Base-by-base conservation (phyloP, 2,329 filamentous ascomycete species). In the Venturia effusa region DNA sequence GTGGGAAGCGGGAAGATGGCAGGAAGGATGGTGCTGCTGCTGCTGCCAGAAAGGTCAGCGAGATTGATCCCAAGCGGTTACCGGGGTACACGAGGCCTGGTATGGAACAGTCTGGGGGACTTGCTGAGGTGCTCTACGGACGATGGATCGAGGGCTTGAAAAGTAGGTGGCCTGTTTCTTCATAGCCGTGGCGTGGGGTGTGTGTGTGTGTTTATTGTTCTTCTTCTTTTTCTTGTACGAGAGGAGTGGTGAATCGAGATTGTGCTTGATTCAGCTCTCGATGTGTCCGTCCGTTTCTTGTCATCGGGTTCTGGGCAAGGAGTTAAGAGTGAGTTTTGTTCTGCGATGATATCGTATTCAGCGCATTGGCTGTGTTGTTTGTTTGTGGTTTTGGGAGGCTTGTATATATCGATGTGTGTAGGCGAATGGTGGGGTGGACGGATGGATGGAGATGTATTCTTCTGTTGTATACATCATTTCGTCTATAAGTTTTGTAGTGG, bases 21-120 rank as follows among this genome's bases (percentile, higher is more conserved):
- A 24, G 19, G 24, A 48, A 32, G 27, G 15, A 62, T n/a, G 59
- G 45, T 4, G 63, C 70, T 73, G n/a, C 74, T 74, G 45, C 78
- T 83, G 66, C 65, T 64, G 13, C 66, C 64, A 2, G 69, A 64
- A 48, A 27, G 22, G 45, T 51, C 10, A 51, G 45, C 22, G 45
- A 51, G 45, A 64, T 76, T 5, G 73, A 78, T 66, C 79, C 79
- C 69, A 79, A 76, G 71, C 81, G 82, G 68, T 75, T 86, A 68
- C 85, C 84, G 1, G 85, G 83, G 13, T 79, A 83, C 67, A 73
- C 78, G 59, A 77, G 81, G 64, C 83, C 86, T 1, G 93, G 92
- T 1, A 93, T 97, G 90, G 92, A 97, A 75, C 93, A 97, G 75
- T 89, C 88, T 68, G 90, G 91, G 71, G 86, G 96, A 72, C 81